These are phyloP conservation scores for Kockovaella imperatae DNA, from an alignment of 768 basidiomycete species.

Conservation along the genomic window DNA sequence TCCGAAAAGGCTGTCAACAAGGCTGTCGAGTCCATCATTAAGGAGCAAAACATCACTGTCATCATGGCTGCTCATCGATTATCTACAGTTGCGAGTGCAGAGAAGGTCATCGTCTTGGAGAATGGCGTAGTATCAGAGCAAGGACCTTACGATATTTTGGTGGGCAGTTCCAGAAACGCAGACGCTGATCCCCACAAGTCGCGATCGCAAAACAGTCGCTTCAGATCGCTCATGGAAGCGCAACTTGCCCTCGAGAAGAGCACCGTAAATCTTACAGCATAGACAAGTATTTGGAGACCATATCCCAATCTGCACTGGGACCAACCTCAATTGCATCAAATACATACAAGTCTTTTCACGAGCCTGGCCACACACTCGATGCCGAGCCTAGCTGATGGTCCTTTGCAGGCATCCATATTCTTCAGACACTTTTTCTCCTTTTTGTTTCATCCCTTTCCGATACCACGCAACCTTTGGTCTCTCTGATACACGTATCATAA, in stretches of 20 bases:
- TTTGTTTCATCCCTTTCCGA: too few relatives aligned
- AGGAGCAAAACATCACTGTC: slow-evolving; percentile 71
- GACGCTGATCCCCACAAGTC: slow-evolving; percentile 48
- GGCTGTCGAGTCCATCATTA: slow-evolving; percentile 79
- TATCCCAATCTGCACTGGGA: too few relatives aligned
- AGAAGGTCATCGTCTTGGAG: slow-evolving; percentile 85
- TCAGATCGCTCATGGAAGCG: slow-evolving; percentile 80
- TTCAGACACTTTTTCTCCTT: too few relatives aligned
- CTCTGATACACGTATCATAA: too few relatives aligned
- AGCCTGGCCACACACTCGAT: too few relatives aligned
- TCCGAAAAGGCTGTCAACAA: slow-evolving; percentile 78
- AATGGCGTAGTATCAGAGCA: slow-evolving; percentile 73
- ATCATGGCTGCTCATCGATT: slow-evolving; percentile 82
- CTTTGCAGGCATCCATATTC: too few relatives aligned
- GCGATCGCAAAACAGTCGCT: slow-evolving; percentile 63
- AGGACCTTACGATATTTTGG: slow-evolving; percentile 71
- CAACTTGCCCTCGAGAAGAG: slow-evolving; percentile 54
- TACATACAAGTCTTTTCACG: too few relatives aligned
- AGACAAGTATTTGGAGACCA: too few relatives aligned
- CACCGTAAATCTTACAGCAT: too few relatives aligned
- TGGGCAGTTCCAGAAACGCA: slow-evolving; percentile 43
- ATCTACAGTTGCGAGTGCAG: slow-evolving; percentile 82
- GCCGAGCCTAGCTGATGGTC: too few relatives aligned
- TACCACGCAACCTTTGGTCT: too few relatives aligned
- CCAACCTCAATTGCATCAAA: too few relatives aligned